Conservation (phyloP, 257 asterid genomes). For the Perilla frutescens region DNA sequence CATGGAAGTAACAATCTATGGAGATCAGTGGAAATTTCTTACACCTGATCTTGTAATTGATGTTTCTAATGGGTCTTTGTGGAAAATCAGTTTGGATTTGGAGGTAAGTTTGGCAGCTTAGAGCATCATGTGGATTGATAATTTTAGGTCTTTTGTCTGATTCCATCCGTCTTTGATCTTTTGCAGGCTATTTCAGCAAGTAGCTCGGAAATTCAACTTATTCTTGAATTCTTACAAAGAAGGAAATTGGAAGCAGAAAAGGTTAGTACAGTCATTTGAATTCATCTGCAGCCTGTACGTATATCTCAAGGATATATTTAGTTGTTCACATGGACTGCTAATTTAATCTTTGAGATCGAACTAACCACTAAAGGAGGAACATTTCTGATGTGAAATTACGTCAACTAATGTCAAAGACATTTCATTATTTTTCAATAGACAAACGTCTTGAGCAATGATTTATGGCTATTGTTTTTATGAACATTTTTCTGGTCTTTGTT, state of each 20-base stretch:
- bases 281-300: constrained; percentile 21
- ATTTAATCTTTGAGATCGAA: constrained; percentile 4
- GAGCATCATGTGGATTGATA: constrained; percentile 32
- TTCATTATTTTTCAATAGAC: constrained; percentile 11
- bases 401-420: constrained; percentile 15
- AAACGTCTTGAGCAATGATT: constrained; percentile 17
- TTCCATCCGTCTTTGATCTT: constrained; percentile 32
- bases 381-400: constrained; percentile 26
- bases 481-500: constrained; percentile 20
- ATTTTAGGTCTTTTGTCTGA: constrained; percentile 36
- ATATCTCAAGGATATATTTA: background rate
- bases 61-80: constrained; percentile 66
- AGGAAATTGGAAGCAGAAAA: constrained; percentile 86
- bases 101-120: constrained; percentile 65
- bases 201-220: constrained; percentile 78
- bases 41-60: constrained; percentile 91
- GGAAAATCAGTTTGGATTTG: constrained; percentile 87
- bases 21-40: constrained; percentile 84
- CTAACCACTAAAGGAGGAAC: constrained; percentile 23
- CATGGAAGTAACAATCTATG: constrained; percentile 62
- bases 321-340: constrained; percentile 13
- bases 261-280: constrained; percentile 48
- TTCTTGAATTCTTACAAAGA: constrained; percentile 91
- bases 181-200: constrained; percentile 93
- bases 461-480: constrained; percentile 15